These are phyloP conservation scores for Terana coerulea DNA, from an alignment of 768 basidiomycete species.

Conservation along the genomic window DNA sequence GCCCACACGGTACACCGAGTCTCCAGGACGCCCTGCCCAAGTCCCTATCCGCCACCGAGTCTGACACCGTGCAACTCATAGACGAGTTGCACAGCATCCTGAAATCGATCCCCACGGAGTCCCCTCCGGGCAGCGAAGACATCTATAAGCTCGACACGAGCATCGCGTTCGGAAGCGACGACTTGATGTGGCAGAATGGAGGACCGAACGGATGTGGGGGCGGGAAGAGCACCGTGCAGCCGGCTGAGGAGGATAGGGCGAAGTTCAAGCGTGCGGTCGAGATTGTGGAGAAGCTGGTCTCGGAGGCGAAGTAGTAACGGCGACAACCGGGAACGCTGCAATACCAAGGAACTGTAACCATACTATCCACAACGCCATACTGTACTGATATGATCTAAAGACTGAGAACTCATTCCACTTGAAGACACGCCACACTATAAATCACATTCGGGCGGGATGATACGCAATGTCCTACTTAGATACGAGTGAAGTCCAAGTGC, in stretches of 20 bases:
- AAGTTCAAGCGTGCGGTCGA: constrained; percentile 68
- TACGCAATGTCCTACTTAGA: too few species aligned
- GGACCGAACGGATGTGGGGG: constrained; percentile 58
- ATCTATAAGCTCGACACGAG: constrained; percentile 69
- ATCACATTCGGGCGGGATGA: too few species aligned
- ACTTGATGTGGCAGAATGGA: constrained; percentile 59
- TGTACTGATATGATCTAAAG: too few species aligned
- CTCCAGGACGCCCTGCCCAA: constrained; percentile 42
- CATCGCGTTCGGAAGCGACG: constrained; percentile 55
- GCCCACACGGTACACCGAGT: constrained; percentile 43
- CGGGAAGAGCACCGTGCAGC: constrained; percentile 42
- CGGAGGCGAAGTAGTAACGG: constrained; percentile 18
- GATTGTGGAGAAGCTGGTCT: constrained; percentile 53
- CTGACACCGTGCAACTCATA: constrained; percentile 38
- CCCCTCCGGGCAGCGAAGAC: constrained; percentile 59
- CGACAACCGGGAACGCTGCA: too few species aligned
- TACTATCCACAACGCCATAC: too few species aligned
- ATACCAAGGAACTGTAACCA: too few species aligned
- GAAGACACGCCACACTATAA: too few species aligned
- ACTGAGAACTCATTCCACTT: too few species aligned
- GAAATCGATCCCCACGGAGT: constrained; percentile 51
- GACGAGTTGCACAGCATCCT: constrained; percentile 60
- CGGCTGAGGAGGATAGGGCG: constrained; percentile 59
- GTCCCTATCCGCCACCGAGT: constrained; percentile 32
- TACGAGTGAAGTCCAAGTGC: too few species aligned